Percentiles rank a stretch among this genome's conserved stretches.
phyloP scores from a whole-genome alignment of 2,329 filamentous ascomycete genomes.

The Paraphaeosphaeria minitans region DNA sequence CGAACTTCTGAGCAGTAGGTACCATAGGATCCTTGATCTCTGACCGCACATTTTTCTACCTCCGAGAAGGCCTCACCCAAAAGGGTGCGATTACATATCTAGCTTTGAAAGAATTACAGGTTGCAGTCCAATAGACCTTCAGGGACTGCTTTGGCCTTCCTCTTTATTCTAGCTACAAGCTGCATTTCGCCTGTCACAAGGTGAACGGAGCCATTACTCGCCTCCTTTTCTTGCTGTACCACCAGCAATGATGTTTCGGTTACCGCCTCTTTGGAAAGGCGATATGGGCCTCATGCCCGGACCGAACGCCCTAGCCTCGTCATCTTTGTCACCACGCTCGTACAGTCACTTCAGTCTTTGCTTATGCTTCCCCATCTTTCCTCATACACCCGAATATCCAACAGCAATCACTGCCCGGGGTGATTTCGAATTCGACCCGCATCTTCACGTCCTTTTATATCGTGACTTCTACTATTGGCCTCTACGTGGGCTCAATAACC shows the following conservation, averaged over 20 bases:
- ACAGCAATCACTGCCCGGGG: constrained; percentile 20
- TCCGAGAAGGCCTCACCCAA: too few species aligned
- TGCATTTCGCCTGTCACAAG: too few species aligned
- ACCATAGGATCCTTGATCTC: too few species aligned
- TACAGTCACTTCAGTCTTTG: constrained; percentile 12
- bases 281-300: constrained; percentile 21
- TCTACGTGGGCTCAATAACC: constrained; percentile 19
- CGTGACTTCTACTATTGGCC: constrained; percentile 11
- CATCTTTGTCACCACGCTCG: constrained; percentile 18
- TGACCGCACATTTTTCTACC: too few species aligned
- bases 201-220: too few species aligned
- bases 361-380: neutral
- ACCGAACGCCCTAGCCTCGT: constrained; percentile 28
- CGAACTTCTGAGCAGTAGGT: too few species aligned
- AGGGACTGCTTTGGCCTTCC: too few species aligned
- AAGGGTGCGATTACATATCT: too few species aligned
- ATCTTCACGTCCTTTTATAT: constrained; percentile 14
- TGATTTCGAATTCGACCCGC: constrained; percentile 4
- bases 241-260: constrained; percentile 1
- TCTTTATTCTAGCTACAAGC: too few species aligned
- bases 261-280: constrained; percentile 21
- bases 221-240: too few species aligned
- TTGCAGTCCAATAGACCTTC: too few species aligned
- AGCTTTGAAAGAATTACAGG: too few species aligned
- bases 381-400: constrained; percentile 12